Percentiles rank a stretch among this genome's conserved stretches.
These are phyloP conservation scores for Fraxinus quadrangulata DNA, from an alignment of 257 asterid species.

Conservation along the genomic window DNA sequence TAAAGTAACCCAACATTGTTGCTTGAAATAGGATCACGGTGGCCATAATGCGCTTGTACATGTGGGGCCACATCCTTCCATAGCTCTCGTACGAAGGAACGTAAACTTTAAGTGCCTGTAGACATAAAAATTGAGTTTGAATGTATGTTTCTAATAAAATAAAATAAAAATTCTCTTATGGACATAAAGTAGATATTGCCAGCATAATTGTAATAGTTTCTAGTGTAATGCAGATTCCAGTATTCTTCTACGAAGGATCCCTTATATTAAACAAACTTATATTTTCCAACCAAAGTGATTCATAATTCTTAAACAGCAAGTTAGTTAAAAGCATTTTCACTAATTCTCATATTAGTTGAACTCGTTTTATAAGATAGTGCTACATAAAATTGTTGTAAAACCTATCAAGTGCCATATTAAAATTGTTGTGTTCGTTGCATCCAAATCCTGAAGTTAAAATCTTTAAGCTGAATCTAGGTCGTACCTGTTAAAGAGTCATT, in stretches of 20 bases:
- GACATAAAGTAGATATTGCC: neutral
- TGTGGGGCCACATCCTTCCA: conserved; percentile 94
- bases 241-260: neutral
- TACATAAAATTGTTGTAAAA: neutral
- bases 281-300: neutral
- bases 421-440: neutral
- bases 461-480: neutral
- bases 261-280: neutral
- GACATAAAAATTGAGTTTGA: neutral
- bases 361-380: neutral
- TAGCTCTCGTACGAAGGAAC: conserved; percentile 80
- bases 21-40: conserved; percentile 63
- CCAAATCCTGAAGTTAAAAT: neutral
- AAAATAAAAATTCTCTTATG: neutral
- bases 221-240: neutral
- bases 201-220: neutral
- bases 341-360: neutral
- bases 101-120: conserved; percentile 80
- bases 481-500: neutral
- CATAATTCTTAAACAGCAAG: neutral
- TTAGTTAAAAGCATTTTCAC: neutral
- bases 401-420: neutral
- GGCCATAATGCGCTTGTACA: conserved; percentile 62
- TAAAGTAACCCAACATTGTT: conserved; percentile 79
- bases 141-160: neutral